Evolutionary conservation across 2,329 filamentous ascomycete species (phyloP), one percentile per base, ranked within the genome.

Genomic region (Fusarium vanettenii): DNA sequence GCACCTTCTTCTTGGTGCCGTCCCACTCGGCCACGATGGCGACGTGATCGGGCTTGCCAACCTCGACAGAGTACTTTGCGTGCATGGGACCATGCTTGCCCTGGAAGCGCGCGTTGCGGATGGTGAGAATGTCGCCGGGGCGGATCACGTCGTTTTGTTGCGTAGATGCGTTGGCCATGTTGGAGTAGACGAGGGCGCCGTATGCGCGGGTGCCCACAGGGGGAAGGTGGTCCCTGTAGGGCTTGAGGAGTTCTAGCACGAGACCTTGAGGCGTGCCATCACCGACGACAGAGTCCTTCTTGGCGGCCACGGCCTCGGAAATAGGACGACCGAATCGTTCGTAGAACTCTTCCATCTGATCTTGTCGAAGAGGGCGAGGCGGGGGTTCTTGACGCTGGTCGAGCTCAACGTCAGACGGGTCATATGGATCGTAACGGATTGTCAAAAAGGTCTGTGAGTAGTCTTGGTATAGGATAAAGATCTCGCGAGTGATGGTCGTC

Each of bases 1-100:
- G 87, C 29, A 99, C 93, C 88, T 98, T 98, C 89, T 98, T 98
- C 90, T 98, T 98, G 45, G 95, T 97, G 4, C 97, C 97, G 82
- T 99, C 97, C 97, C 97, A 99, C 82, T 99, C 97, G 11, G 95
- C 90, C 5, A 99, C 96, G 3, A 99, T 86, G 3, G 90, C 97
- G 0, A 98, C 96, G 79, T 99, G 97, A 73, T 96, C 94, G 5
- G 90, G 91, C 81, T 94, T 97, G 74, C 95, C 95, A 1, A 98
- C 94, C 77, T 99, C 97, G 62, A 91, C 87, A 59, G 89, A 92
- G 83, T 99, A 99, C 83, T 98, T 98, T 75, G 94, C 93, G 81
- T 98, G 95, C 93, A 99, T 95, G 6, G 95, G 90, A 1, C 97
- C 97, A 77, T 96, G 94, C 83, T 98, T 97, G 69, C 97, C 97